phyloP scores from a whole-genome alignment of 345 rosid species.

The Populus deltoides region DNA sequence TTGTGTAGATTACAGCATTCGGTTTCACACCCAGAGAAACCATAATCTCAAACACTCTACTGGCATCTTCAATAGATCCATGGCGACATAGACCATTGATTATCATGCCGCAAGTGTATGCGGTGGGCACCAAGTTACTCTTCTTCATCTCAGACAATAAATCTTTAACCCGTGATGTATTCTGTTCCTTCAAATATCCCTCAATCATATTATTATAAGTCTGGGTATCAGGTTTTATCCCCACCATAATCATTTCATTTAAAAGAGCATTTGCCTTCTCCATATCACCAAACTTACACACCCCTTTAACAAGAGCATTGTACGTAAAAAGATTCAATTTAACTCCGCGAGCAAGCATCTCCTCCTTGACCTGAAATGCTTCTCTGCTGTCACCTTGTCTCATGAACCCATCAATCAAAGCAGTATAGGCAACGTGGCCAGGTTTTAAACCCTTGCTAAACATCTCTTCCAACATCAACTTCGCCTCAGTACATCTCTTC shows the following conservation, averaged over 20 bases:
- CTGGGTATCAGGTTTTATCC: constrained; percentile 52
- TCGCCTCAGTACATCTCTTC: constrained; percentile 55
- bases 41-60: constrained; percentile 49
- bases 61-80: constrained; percentile 54
- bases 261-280: constrained; percentile 59
- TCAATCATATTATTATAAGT: constrained; percentile 61
- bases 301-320: constrained; percentile 45
- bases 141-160: constrained; percentile 58
- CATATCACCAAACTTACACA: constrained; percentile 59
- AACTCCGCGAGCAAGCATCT: constrained; percentile 54
- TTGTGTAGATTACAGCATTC: constrained; percentile 53
- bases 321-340: constrained; percentile 38
- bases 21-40: constrained; percentile 56
- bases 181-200: constrained; percentile 46
- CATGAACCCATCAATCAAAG: constrained; percentile 61
- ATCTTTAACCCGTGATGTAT: constrained; percentile 36
- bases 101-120: constrained; percentile 42
- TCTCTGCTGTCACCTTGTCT: constrained; percentile 49
- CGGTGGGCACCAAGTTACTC: constrained; percentile 47
- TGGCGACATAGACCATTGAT: constrained; percentile 53
- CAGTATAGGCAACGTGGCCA: constrained; percentile 37
- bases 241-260: constrained; percentile 54
- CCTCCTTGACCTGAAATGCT: constrained; percentile 55
- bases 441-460: constrained; percentile 42
- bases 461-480: constrained; percentile 56